phyloP scores from a whole-genome alignment of 2,329 filamentous ascomycete species.

The Ascocoryne sarcoides region DNA sequence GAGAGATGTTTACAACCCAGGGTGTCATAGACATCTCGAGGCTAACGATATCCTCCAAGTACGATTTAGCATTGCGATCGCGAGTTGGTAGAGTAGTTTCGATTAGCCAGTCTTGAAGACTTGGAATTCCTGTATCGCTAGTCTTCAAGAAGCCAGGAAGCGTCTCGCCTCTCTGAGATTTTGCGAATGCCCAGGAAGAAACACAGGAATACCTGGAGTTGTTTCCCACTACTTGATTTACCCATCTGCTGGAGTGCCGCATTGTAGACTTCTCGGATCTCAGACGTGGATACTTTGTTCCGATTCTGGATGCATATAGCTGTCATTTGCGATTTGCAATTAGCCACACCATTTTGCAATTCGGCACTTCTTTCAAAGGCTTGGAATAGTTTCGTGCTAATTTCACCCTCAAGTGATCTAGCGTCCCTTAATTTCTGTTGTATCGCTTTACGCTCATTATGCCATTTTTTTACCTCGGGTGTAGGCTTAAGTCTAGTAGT shows the following conservation, averaged over 20 bases:
- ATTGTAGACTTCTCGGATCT: background rate
- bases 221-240: background rate
- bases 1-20: background rate
- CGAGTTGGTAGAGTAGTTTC: background rate
- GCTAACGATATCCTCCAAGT: background rate
- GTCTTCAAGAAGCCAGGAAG: background rate
- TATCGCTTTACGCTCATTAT: no score
- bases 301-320: background rate
- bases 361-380: no score
- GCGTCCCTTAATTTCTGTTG: no score
- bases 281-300: background rate
- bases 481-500: no score
- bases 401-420: no score
- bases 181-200: background rate
- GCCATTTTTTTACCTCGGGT: no score
- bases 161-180: background rate
- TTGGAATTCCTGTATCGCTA: conserved; percentile 1
- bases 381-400: no score
- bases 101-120: conserved; percentile 1
- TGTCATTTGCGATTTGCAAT: background rate
- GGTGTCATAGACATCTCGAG: background rate
- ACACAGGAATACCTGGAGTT: background rate
- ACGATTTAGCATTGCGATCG: background rate
- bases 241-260: background rate
- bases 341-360: no score